Percentiles rank a stretch among this genome's conserved stretches.
Conservation (phyloP, 192 early-diverging fungal species). For the Coemansia erecta region DNA sequence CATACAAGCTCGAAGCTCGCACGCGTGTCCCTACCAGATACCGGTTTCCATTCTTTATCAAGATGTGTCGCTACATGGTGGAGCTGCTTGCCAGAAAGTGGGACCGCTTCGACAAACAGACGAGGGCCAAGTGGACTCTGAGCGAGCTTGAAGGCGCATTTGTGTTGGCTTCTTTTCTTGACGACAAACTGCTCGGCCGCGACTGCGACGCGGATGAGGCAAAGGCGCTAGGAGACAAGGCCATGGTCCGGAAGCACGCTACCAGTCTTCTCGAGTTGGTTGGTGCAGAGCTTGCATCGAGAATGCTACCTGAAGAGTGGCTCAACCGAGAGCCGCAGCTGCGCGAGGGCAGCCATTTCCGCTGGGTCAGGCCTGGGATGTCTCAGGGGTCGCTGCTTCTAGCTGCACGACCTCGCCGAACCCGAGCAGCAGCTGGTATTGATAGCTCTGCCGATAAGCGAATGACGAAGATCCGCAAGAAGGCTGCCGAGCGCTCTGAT, state of each 20-base stretch:
- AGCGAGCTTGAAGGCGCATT: slow-evolving; percentile 60
- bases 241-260: slow-evolving; percentile 16
- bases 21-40: slow-evolving; percentile 80
- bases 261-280: slow-evolving; percentile 25
- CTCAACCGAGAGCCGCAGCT: slow-evolving; percentile 47
- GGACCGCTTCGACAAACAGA: slow-evolving; percentile 35
- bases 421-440: slow-evolving; percentile 12
- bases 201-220: slow-evolving; percentile 24
- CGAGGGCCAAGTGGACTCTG: slow-evolving; percentile 26
- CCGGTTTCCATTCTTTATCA: slow-evolving; percentile 82
- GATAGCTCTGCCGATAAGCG: slow-evolving; percentile 12
- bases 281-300: slow-evolving; percentile 26
- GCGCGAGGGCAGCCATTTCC: slow-evolving; percentile 48
- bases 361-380: slow-evolving; percentile 50
- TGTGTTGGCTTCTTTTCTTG: slow-evolving; percentile 53
- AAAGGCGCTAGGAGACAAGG: slow-evolving; percentile 38
- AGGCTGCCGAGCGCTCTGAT: slow-evolving; percentile 12
- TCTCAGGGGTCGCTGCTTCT: slow-evolving; percentile 41
- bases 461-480: slow-evolving; percentile 29
- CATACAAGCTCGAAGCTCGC: slow-evolving; percentile 73
- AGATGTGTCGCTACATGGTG: slow-evolving; percentile 81
- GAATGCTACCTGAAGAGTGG: slow-evolving; percentile 49
- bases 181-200: slow-evolving; percentile 18
- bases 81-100: slow-evolving; percentile 58
- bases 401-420: slow-evolving; percentile 39